Evolutionary conservation across 768 basidiomycete genomes (phyloP).

Genomic region (Boletus rubropictus): DNA sequence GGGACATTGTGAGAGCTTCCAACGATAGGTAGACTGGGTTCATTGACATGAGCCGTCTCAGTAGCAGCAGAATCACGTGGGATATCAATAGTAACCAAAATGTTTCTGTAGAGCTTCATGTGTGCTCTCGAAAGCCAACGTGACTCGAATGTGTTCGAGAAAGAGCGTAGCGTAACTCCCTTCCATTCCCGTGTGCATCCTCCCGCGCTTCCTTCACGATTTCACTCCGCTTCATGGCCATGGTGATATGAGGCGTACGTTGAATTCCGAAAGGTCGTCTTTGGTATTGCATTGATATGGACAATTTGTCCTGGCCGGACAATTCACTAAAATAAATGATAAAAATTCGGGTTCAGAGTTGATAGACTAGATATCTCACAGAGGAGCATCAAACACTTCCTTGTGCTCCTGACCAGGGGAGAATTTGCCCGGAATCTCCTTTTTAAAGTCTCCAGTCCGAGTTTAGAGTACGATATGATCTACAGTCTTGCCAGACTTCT

Average conservation of each 20-base stretch:
- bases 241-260: no score
- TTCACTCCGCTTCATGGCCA: background rate
- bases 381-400: background rate
- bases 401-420: background rate
- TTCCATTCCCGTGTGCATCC: no score
- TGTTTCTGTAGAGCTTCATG: background rate
- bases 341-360: background rate
- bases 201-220: background rate
- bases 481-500: background rate
- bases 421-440: background rate
- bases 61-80: background rate
- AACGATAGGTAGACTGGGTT: no score
- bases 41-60: no score
- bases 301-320: background rate
- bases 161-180: background rate
- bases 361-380: background rate
- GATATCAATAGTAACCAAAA: background rate
- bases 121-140: background rate
- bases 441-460: background rate
- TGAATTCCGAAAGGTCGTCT: no score
- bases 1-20: background rate
- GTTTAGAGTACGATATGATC: background rate
- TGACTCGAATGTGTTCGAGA: background rate
- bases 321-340: background rate
- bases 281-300: background rate